Evolutionary conservation across 768 basidiomycete species (phyloP).

Genomic region (Suillus placidus): DNA sequence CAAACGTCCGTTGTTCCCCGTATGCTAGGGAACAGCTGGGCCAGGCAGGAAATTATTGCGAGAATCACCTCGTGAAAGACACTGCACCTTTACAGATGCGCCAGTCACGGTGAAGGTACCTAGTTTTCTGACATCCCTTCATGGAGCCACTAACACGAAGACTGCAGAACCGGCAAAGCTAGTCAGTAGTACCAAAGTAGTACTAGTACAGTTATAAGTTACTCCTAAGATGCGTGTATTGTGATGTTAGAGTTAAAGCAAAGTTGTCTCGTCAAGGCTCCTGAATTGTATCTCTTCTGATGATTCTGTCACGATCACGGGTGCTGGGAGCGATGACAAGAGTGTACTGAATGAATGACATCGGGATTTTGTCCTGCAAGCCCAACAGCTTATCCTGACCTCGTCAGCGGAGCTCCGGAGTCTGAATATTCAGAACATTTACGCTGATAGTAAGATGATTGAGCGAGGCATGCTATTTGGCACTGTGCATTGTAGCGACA

Average conservation of each 20-base stretch:
- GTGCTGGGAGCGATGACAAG: no score
- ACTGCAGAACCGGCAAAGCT: not conserved
- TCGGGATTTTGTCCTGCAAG: no score
- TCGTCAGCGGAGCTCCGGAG: no score
- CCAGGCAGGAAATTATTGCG: not conserved
- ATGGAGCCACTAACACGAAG: not conserved
- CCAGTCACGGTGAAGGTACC: not conserved
- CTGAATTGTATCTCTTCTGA: no score
- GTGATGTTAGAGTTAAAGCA: not conserved
- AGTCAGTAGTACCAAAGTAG: not conserved
- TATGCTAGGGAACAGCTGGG: not conserved
- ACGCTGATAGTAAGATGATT: no score
- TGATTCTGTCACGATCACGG: no score
- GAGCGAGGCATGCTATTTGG: no score
- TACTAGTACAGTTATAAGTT: not conserved
- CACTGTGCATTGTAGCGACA: no score
- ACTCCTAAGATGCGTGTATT: not conserved
- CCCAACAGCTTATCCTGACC: no score
- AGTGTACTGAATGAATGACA: no score
- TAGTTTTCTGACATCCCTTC: not conserved
- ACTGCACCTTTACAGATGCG: not conserved
- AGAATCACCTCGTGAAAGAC: not conserved
- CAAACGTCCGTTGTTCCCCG: not conserved
- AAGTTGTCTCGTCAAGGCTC: no score
- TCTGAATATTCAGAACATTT: no score